These are phyloP conservation scores for Botrytis cinerea DNA, from an alignment of 2,329 filamentous ascomycete genomes.

Conservation along the genomic window DNA sequence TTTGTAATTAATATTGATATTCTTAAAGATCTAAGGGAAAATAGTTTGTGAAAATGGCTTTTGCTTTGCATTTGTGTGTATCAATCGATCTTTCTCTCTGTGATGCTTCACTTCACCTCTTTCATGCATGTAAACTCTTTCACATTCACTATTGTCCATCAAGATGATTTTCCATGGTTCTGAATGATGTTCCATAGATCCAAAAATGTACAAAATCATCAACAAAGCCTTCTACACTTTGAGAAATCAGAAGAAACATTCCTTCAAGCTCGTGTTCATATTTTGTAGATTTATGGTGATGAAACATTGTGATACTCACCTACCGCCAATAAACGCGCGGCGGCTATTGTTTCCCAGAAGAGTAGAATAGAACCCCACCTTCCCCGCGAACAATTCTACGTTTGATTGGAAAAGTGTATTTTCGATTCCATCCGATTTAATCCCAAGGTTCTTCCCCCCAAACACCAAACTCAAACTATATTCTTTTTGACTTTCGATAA, in stretches of 20 bases:
- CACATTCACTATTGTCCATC: not conserved
- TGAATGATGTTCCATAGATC: not conserved
- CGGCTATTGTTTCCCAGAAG: not conserved
- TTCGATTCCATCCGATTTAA: not conserved
- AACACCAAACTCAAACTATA: not conserved
- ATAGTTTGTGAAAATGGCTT: not conserved
- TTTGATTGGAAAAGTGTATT: not conserved
- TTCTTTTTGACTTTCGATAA: not conserved
- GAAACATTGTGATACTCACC: not conserved
- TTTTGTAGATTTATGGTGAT: not conserved
- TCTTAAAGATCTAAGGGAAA: not conserved
- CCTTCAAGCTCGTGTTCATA: not conserved
- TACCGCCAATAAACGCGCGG: constrained; percentile 1
- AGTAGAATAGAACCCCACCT: not conserved
- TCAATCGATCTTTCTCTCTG: too few relatives aligned
- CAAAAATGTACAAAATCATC: not conserved
- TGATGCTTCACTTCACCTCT: not conserved
- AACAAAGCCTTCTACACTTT: not conserved
- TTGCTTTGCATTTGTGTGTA: not conserved
- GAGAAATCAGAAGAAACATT: not conserved
- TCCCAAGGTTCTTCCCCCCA: not conserved
- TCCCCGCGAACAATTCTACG: not conserved
- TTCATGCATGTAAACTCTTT: not conserved
- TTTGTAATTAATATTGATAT: constrained; percentile 4
- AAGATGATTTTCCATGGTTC: not conserved